Conservation (phyloP, 2,329 filamentous ascomycete species). For the Ascochyta lentis region DNA sequence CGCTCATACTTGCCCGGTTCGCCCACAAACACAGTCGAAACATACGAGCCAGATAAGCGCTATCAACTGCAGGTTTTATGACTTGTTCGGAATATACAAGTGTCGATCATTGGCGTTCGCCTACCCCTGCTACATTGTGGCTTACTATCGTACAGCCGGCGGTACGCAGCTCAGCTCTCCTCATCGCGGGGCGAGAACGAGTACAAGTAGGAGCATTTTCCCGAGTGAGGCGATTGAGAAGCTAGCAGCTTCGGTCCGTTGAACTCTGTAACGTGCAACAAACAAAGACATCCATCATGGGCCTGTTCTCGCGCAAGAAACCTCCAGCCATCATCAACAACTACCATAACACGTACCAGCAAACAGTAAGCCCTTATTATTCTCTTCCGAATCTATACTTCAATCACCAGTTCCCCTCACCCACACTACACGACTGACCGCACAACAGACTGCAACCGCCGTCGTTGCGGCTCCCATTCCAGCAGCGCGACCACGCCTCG, state of each 20-base stretch:
- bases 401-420: too few species aligned
- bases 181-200: too few species aligned
- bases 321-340: slow-evolving; percentile 1
- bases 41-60: not conserved
- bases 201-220: not conserved
- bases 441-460: not conserved
- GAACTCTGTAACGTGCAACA: too few species aligned
- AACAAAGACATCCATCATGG: not conserved
- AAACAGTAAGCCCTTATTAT: not conserved
- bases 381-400: not conserved
- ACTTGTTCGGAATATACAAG: not conserved
- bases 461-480: not conserved
- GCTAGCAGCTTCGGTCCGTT: too few species aligned
- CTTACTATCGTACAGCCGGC: not conserved
- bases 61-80: not conserved
- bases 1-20: too few species aligned
- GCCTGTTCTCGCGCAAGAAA: slow-evolving; percentile 6
- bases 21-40: not conserved
- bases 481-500: not conserved
- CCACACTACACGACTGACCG: too few species aligned
- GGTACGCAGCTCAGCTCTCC: not conserved
- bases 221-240: too few species aligned
- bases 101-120: slow-evolving; percentile 11
- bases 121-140: slow-evolving; percentile 5
- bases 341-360: slow-evolving; percentile 6